A percentile compares a stretch with the other conserved stretches of the same genome.
Conservation (phyloP, 805 yeast species). For the Candida tallmaniae region DNA sequence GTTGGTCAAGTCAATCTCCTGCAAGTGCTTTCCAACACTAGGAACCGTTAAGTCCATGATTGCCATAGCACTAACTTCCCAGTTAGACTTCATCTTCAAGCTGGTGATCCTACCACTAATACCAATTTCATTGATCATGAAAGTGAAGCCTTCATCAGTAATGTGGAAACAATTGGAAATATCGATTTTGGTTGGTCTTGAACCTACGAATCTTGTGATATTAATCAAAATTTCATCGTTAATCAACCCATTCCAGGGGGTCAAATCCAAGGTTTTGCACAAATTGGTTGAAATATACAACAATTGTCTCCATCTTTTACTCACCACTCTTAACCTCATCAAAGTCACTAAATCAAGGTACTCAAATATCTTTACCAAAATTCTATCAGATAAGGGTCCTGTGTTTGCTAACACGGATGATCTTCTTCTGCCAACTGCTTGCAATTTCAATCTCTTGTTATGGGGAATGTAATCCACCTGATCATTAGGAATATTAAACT, state of each 20-base stretch:
- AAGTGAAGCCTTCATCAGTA: slow-evolving; percentile 70
- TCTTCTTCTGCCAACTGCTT: slow-evolving; percentile 44
- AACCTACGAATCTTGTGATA: slow-evolving; percentile 67
- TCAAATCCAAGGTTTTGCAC: slow-evolving; percentile 49
- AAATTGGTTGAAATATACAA: slow-evolving; percentile 53
- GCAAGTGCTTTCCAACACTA: slow-evolving; percentile 54
- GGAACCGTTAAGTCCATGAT: slow-evolving; percentile 73
- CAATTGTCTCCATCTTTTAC: slow-evolving; percentile 66
- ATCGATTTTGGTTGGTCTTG: slow-evolving; percentile 57
- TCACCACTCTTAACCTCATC: slow-evolving; percentile 55
- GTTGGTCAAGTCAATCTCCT: slow-evolving; percentile 62
- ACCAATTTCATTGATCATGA: slow-evolving; percentile 67
- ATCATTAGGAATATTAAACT: slow-evolving; percentile 2
- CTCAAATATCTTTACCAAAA: slow-evolving; percentile 51
- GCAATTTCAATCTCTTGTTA: slow-evolving; percentile 48
- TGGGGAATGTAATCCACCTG: slow-evolving; percentile 38
- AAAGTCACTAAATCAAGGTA: slow-evolving; percentile 52
- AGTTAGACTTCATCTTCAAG: slow-evolving; percentile 61
- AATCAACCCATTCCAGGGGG: slow-evolving; percentile 57
- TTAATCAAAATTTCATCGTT: slow-evolving; percentile 53
- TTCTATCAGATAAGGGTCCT: slow-evolving; percentile 59
- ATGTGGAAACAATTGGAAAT: slow-evolving; percentile 73
- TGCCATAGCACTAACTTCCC: slow-evolving; percentile 80
- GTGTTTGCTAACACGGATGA: slow-evolving; percentile 51
- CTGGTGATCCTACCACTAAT: slow-evolving; percentile 53